Evolutionary conservation across 208 protist species (phyloP).

Genomic region (Strigomonas galati): DNA sequence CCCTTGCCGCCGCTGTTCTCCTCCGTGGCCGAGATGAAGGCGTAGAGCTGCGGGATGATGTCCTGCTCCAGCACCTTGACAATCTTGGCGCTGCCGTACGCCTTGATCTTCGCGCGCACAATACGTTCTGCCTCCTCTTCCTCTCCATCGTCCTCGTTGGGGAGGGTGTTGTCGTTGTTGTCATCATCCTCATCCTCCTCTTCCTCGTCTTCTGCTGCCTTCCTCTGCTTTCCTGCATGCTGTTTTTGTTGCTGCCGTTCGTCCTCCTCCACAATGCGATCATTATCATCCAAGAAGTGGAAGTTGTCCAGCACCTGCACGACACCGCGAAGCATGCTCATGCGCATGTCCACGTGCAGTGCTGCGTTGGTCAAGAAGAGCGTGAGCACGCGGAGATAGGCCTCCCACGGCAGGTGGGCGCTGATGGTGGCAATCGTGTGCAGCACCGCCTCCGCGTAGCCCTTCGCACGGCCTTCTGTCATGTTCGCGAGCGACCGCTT

Average conservation of each 20-base stretch:
- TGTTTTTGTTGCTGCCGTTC: neutral
- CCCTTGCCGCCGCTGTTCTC: constrained; percentile 26
- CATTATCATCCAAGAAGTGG: constrained; percentile 62
- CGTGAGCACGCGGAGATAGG: constrained; percentile 83
- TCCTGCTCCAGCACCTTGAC: constrained; percentile 74
- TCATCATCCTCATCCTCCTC: constrained; percentile 21
- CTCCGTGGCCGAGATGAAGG: constrained; percentile 46
- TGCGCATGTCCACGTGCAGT: constrained; percentile 53
- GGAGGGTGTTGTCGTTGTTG: constrained; percentile 10
- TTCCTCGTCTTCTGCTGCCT: neutral
- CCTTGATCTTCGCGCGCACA: constrained; percentile 29
- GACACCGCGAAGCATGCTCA: constrained; percentile 83
- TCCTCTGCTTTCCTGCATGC: neutral
- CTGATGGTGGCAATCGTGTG: constrained; percentile 67
- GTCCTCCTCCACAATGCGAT: constrained; percentile 15
- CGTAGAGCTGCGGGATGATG: constrained; percentile 83
- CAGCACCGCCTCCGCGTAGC: constrained; percentile 81
- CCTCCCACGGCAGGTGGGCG: constrained; percentile 77
- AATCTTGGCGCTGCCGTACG: constrained; percentile 53
- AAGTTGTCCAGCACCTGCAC: constrained; percentile 87
- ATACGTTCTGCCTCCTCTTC: constrained; percentile 41
- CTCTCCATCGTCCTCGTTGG: constrained; percentile 46
- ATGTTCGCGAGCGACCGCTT: constrained; percentile 77
- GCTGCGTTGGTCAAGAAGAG: constrained; percentile 76
- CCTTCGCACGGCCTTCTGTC: constrained; percentile 76